Percentiles rank a stretch among this genome's conserved stretches.
Evolutionary conservation across 140 eudicot genomes (phyloP).

Genomic region (Anethum foeniculum): DNA sequence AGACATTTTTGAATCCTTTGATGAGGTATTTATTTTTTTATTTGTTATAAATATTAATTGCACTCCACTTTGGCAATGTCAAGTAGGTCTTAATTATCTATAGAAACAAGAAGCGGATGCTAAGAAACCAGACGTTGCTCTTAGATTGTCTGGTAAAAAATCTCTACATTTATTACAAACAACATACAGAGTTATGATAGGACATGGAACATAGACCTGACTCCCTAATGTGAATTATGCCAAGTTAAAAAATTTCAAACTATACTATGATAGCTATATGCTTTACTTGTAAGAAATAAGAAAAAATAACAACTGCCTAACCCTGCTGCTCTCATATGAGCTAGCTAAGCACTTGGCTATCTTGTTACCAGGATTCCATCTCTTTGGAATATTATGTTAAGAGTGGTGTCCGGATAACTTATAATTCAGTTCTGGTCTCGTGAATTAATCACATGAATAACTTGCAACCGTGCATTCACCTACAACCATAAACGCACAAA

Average conservation of each 20-base stretch:
- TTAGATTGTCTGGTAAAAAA: neutral
- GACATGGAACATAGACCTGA: neutral
- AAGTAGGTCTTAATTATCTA: neutral
- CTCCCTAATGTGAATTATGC: neutral
- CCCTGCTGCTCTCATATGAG: neutral
- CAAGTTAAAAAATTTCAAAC: neutral
- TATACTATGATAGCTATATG: neutral
- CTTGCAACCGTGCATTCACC: neutral
- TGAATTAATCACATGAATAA: neutral
- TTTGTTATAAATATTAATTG: neutral
- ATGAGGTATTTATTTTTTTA: constrained; percentile 53
- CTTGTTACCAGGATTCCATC: neutral
- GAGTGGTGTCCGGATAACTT: neutral
- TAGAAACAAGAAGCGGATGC: neutral
- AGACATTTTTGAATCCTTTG: constrained; percentile 95
- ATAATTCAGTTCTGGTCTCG: neutral
- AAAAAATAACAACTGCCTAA: neutral
- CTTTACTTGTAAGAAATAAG: neutral
- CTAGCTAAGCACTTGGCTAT: neutral
- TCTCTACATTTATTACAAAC: neutral
- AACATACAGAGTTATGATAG: neutral
- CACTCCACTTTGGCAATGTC: neutral
- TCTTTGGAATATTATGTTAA: neutral
- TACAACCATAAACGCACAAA: neutral
- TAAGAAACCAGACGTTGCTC: neutral